A percentile compares a stretch with the other conserved stretches of the same genome.
phyloP scores from a whole-genome alignment of 305 asterid species.

The Striga hermonthica region DNA sequence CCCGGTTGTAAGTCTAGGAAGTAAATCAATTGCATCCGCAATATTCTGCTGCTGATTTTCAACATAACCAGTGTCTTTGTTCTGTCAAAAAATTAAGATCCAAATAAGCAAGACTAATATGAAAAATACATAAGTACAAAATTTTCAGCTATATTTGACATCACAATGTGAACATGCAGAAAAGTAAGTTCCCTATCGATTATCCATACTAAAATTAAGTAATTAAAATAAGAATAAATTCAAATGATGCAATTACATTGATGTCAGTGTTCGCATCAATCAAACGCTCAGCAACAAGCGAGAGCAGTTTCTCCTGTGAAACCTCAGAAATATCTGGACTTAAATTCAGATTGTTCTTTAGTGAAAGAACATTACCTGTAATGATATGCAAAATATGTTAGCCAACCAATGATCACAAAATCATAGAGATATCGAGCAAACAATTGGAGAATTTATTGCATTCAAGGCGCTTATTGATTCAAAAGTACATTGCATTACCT shows the following conservation, averaged over 20 bases:
- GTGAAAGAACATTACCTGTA: slow-evolving; percentile 77
- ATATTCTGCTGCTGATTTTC: slow-evolving; percentile 91
- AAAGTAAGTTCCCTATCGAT: slow-evolving; percentile 13
- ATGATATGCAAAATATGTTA: slow-evolving; percentile 31
- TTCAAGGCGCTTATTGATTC: neutral
- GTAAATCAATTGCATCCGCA: slow-evolving; percentile 88
- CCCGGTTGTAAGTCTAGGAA: slow-evolving; percentile 94
- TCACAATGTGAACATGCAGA: neutral
- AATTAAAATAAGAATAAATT: neutral
- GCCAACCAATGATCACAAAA: slow-evolving; percentile 14
- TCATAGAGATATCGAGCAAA: neutral
- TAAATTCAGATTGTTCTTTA: slow-evolving; percentile 73
- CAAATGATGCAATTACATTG: slow-evolving; percentile 47
- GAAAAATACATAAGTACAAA: slow-evolving; percentile 20
- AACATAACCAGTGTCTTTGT: slow-evolving; percentile 69
- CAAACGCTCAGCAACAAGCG: slow-evolving; percentile 85
- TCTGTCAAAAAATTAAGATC: slow-evolving; percentile 42
- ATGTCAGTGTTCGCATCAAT: slow-evolving; percentile 67
- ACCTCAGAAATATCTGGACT: slow-evolving; percentile 84
- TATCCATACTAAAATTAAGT: slow-evolving; percentile 8
- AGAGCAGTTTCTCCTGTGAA: slow-evolving; percentile 84
- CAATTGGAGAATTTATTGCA: neutral
- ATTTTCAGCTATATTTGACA: slow-evolving; percentile 17
- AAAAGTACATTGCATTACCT: slow-evolving; percentile 13
- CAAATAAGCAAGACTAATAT: slow-evolving; percentile 26